phyloP scores from a whole-genome alignment of 139 green algal genomes.

The Gonium pectorale region DNA sequence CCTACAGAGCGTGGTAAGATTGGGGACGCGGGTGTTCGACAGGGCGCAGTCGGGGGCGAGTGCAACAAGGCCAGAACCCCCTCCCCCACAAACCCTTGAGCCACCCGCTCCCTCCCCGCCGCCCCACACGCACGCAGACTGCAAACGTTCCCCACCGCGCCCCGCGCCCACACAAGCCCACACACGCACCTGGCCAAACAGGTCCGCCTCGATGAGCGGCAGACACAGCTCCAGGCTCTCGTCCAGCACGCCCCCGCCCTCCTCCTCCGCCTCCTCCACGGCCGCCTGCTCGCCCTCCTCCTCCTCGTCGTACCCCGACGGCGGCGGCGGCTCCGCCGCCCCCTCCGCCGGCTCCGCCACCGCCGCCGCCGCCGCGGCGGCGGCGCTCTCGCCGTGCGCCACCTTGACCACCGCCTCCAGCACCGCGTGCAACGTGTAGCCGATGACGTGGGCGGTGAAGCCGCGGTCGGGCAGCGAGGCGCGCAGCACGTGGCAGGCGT shows the following conservation, averaged over 20 bases:
- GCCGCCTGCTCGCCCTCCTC: neutral
- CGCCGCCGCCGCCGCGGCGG: slow-evolving; percentile 38
- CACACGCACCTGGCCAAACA: slow-evolving; percentile 73
- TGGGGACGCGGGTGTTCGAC: no score
- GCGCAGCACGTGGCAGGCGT: slow-evolving; percentile 56
- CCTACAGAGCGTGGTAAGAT: slow-evolving; percentile 11
- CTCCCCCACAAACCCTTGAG: no score
- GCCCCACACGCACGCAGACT: no score
- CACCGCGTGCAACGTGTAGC: slow-evolving; percentile 88
- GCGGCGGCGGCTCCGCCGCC: slow-evolving; percentile 26
- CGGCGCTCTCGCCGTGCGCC: neutral
- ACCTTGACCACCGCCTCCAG: slow-evolving; percentile 66
- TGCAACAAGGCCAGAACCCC: no score
- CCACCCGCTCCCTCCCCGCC: no score
- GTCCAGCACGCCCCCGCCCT: slow-evolving; percentile 69
- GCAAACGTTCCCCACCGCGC: no score
- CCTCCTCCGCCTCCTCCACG: slow-evolving; percentile 13
- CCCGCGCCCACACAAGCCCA: neutral
- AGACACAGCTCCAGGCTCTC: slow-evolving; percentile 71
- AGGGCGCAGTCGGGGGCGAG: no score
- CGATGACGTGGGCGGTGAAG: slow-evolving; percentile 90
- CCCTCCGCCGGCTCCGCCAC: slow-evolving; percentile 28
- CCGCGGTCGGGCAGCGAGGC: slow-evolving; percentile 71
- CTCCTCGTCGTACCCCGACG: slow-evolving; percentile 23
- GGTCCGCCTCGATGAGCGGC: slow-evolving; percentile 81